Base-by-base conservation (phyloP, 208 protist genomes). In the Trypanosoma vivax region DNA sequence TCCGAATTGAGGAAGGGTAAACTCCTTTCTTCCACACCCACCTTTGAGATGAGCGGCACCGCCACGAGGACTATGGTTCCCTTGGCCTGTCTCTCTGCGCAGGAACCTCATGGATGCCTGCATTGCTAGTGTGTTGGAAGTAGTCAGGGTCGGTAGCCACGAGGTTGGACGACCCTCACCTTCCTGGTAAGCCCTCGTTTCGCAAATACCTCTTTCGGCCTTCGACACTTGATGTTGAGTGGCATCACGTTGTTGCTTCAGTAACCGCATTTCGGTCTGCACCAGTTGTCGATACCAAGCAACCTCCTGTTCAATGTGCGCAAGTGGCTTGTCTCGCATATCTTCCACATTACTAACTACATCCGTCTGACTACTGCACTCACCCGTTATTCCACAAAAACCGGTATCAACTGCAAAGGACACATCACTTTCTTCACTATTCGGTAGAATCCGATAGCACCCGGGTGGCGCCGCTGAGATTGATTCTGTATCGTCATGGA, bases 271-370 rank as follows among this genome's bases (percentile, higher is more conserved):
- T n/a, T 70, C 54, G 30, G 16, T 48, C 54, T 87, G 75, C 34
- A 87, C 63, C 23, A 82, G 30, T 21, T 50, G 63, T 3, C 73
- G 73, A 45, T 77, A 60, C 4, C 55, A 42, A 35, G 39, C 35
- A 14, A 89, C 80, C 25, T 80, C 78, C 45, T 51, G 50, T 10
- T 69, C 70, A 29, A 92, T 68, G 24, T 53, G 66, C 16, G 61
- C 66, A 19, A 79, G 37, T 2, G 74, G 46, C 37, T 65, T 65
- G 28, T 72, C 47, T 10, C 71, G 74, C 79, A 92, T 82, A 50
- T 92, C 85, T 5, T 56, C 52, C 25, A 92, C 76, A 62, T 87
- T 86, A 16, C 21, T 33, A 9, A 33, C 29, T 23, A 4, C 23
- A 5, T 35, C 40, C 14, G 30, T 9, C 10, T 19, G 19, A 23